A percentile compares a stretch with the other conserved stretches of the same genome.
Evolutionary conservation across 768 basidiomycete species (phyloP).

Genomic region (Tephrocybe sp.): DNA sequence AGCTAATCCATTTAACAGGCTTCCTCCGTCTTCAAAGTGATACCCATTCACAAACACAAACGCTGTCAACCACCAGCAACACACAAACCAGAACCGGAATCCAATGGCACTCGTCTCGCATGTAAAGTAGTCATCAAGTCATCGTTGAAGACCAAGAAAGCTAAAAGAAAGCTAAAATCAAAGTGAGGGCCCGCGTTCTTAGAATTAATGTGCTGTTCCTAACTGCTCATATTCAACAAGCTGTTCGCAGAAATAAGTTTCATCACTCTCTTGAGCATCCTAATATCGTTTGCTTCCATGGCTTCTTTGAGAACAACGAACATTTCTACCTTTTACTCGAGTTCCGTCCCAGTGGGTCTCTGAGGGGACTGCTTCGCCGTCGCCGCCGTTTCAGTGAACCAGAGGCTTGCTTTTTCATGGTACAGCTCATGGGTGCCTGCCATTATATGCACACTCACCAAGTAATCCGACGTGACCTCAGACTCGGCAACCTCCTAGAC

Average conservation of each 20-base stretch:
- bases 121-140: slow-evolving; percentile 95
- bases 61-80: slow-evolving; percentile 29
- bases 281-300: slow-evolving; percentile 88
- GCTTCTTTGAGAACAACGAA: slow-evolving; percentile 93
- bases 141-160: slow-evolving; percentile 92
- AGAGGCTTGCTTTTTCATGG: slow-evolving; percentile 88
- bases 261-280: slow-evolving; percentile 89
- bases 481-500: slow-evolving; percentile 93
- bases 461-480: slow-evolving; percentile 97
- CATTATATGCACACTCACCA: slow-evolving; percentile 97
- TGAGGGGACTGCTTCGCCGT: slow-evolving; percentile 88
- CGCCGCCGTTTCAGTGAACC: slow-evolving; percentile 88
- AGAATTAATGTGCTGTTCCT: background rate
- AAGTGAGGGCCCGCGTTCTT: slow-evolving; percentile 44
- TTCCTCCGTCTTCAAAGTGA: slow-evolving; percentile 26
- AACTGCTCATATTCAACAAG: slow-evolving; percentile 37
- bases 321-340: slow-evolving; percentile 98
- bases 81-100: slow-evolving; percentile 55
- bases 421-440: slow-evolving; percentile 94
- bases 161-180: too few species aligned
- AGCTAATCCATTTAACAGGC: slow-evolving; percentile 30
- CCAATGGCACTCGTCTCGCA: slow-evolving; percentile 60
- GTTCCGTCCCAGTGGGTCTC: slow-evolving; percentile 83
- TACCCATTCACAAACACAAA: slow-evolving; percentile 30
- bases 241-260: slow-evolving; percentile 99